A percentile compares a stretch with the other conserved stretches of the same genome.
Conservation (phyloP, 2,329 filamentous ascomycete species). For the Zymoseptoria crescenta region DNA sequence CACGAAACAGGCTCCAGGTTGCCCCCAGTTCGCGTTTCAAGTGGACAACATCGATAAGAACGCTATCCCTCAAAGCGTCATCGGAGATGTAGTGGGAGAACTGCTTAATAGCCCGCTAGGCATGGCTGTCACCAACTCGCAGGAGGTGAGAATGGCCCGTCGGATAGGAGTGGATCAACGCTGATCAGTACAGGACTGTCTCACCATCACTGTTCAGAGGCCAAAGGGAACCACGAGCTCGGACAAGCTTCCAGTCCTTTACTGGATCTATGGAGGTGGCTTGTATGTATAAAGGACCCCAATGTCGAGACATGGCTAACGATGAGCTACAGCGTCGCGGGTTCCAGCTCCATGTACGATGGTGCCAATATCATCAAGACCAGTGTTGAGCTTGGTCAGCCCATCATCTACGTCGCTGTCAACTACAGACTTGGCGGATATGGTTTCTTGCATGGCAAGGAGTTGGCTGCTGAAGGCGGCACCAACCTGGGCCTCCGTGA, state of each 20-base stretch:
- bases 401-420: constrained; percentile 30
- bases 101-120: constrained; percentile 35
- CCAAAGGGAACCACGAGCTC: constrained; percentile 31
- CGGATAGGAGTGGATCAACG: background rate
- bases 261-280: constrained; percentile 43
- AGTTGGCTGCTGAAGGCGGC: constrained; percentile 26
- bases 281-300: constrained; percentile 18
- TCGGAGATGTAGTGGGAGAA: constrained; percentile 29
- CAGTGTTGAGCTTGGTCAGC: constrained; percentile 46
- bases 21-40: constrained; percentile 36
- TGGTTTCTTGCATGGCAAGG: constrained; percentile 27
- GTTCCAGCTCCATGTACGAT: constrained; percentile 35
- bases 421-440: constrained; percentile 24
- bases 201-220: constrained; percentile 31
- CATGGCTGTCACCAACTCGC: constrained; percentile 28
- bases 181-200: constrained; percentile 29
- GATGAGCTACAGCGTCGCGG: constrained; percentile 21
- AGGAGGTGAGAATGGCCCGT: background rate
- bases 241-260: constrained; percentile 40
- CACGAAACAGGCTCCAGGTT: constrained; percentile 1
- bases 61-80: background rate
- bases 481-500: constrained; percentile 29
- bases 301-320: background rate
- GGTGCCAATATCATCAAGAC: constrained; percentile 33
- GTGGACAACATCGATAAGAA: constrained; percentile 20